These are phyloP conservation scores for Astrocystis sublimbata DNA, from an alignment of 495 filamentous ascomycete species.

Conservation along the genomic window DNA sequence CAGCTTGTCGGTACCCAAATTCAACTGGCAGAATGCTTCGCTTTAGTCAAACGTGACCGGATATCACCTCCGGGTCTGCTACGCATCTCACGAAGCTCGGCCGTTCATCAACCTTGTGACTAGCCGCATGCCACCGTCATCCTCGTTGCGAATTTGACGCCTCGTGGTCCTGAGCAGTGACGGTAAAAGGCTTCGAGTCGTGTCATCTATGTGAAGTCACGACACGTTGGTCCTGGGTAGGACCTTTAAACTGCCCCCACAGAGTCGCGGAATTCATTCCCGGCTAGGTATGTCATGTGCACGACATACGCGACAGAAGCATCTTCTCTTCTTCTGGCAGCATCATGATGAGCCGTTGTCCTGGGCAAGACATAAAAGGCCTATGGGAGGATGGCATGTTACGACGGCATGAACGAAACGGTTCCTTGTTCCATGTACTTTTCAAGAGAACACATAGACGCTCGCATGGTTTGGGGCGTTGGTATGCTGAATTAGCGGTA, in stretches of 20 bases:
- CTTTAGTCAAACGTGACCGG: neutral
- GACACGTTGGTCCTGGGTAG: conserved; percentile 16
- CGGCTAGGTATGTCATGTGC: conserved; percentile 11
- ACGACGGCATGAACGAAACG: conserved; percentile 8
- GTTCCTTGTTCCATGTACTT: conserved; percentile 10
- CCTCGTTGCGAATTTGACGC: neutral
- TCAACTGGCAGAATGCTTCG: neutral
- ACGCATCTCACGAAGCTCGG: neutral
- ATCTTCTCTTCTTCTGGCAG: no score
- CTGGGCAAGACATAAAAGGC: conserved; percentile 20
- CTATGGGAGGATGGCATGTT: conserved; percentile 6
- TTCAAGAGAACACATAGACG: conserved; percentile 8
- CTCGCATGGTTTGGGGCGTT: conserved; percentile 9
- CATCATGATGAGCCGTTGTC: conserved; percentile 12
- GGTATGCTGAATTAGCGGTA: conserved; percentile 9
- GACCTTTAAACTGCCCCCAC: conserved; percentile 14
- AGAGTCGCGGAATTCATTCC: conserved; percentile 6
- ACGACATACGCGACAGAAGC: conserved; percentile 9
- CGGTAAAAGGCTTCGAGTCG: conserved; percentile 17
- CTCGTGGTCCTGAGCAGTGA: conserved; percentile 14
- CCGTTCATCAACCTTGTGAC: neutral
- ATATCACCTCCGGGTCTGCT: neutral
- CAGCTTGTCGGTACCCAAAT: neutral
- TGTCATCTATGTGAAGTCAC: neutral
- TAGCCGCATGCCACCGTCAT: neutral